Conservation (phyloP, 305 asterid genomes). For the Andrographis paniculata region DNA sequence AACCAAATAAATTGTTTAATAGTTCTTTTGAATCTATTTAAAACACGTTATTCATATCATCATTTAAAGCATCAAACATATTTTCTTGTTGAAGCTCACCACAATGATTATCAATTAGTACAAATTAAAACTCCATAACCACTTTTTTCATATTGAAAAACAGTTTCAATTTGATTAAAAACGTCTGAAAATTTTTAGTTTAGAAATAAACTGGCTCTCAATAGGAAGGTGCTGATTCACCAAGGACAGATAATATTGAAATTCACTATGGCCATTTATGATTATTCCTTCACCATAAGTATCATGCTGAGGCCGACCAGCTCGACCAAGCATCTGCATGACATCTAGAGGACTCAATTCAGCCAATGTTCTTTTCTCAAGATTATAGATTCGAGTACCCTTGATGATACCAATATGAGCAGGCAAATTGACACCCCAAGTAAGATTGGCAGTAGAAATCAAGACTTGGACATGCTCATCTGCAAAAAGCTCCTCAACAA, state of each 20-base stretch:
- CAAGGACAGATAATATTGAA: slow-evolving; percentile 73
- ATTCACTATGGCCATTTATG: slow-evolving; percentile 80
- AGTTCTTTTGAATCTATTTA: too few species aligned
- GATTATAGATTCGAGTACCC: slow-evolving; percentile 90
- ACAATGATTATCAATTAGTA: too few species aligned
- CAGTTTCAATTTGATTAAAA: too few species aligned
- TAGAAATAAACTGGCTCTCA: slow-evolving; percentile 85
- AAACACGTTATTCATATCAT: too few species aligned
- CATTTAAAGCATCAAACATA: too few species aligned
- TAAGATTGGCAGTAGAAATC: slow-evolving; percentile 92
- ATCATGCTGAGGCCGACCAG: slow-evolving; percentile 98
- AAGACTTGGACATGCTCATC: slow-evolving; percentile 79
- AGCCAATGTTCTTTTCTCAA: slow-evolving; percentile 97
- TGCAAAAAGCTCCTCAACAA: slow-evolving; percentile 89
- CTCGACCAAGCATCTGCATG: slow-evolving; percentile 99
- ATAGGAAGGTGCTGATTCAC: slow-evolving; percentile 99
- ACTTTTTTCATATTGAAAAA: too few species aligned
- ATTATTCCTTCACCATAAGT: slow-evolving; percentile 87
- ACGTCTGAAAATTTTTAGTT: too few species aligned
- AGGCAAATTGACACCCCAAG: slow-evolving; percentile 99
- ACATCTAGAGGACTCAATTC: slow-evolving; percentile 94
- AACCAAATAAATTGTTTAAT: too few species aligned
- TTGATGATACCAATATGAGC: slow-evolving; percentile 91
- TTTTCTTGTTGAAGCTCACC: too few species aligned
- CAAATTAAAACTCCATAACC: too few species aligned